Percentiles rank a stretch among this genome's conserved stretches.
Evolutionary conservation across 768 basidiomycete genomes (phyloP).

Genomic region (Candolleomyces efflorescens): DNA sequence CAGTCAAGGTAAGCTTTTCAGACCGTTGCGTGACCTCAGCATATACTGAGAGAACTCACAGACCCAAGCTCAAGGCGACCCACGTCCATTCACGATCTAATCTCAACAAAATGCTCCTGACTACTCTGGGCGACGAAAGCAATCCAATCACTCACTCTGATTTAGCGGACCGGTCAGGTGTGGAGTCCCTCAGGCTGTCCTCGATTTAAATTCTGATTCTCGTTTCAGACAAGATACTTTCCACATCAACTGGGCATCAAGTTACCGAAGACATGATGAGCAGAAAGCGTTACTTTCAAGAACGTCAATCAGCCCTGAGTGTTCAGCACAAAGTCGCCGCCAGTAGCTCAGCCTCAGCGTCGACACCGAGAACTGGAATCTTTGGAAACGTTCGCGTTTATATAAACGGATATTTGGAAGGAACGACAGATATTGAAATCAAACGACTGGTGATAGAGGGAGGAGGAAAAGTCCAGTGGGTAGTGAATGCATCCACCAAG

Average conservation of each 20-base stretch:
- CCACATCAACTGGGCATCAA: slow-evolving; percentile 68
- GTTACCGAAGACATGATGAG: slow-evolving; percentile 43
- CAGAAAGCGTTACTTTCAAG: slow-evolving; percentile 33
- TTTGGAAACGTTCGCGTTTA: slow-evolving; percentile 53
- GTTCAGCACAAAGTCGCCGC: slow-evolving; percentile 14
- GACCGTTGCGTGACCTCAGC: too few relatives aligned
- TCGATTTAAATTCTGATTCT: background rate
- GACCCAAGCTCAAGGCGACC: background rate
- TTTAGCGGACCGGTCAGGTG: slow-evolving; percentile 58
- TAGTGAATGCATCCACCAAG: slow-evolving; percentile 3
- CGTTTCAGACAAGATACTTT: slow-evolving; percentile 50
- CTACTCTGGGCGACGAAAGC: slow-evolving; percentile 53
- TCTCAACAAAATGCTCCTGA: slow-evolving; percentile 59
- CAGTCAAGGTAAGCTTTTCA: too few relatives aligned
- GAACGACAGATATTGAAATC: slow-evolving; percentile 79
- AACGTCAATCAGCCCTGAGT: slow-evolving; percentile 44
- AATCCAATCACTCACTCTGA: slow-evolving; percentile 82
- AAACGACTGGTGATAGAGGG: slow-evolving; percentile 60
- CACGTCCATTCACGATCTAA: slow-evolving; percentile 26
- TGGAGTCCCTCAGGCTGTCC: background rate
- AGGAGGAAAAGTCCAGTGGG: slow-evolving; percentile 65
- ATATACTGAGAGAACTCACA: too few relatives aligned
- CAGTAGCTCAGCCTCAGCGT: slow-evolving; percentile 4
- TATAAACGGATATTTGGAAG: slow-evolving; percentile 64
- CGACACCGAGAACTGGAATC: slow-evolving; percentile 11